Conservation (phyloP, 441 rosid genomes). For the Omphalea diandra region DNA sequence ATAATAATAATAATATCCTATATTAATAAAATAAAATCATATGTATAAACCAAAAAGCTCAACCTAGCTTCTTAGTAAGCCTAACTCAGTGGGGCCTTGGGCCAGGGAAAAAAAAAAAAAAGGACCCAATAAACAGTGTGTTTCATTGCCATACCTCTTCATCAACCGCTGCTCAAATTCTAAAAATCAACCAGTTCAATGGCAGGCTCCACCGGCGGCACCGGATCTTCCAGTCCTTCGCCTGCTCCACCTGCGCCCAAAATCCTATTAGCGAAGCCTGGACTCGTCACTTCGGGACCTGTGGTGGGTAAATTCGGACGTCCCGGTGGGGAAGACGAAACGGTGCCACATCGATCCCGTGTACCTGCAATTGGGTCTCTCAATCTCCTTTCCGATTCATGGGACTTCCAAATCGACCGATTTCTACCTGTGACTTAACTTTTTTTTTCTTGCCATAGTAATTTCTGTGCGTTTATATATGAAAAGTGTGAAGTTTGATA, state of each 20-base stretch:
- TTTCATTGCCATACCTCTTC: too few relatives aligned
- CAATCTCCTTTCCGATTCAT: conserved; percentile 79
- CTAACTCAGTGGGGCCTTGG: too few relatives aligned
- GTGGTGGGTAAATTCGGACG: conserved; percentile 62
- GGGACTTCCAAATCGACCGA: conserved; percentile 88
- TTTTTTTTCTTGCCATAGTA: too few relatives aligned
- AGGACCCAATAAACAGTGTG: too few relatives aligned
- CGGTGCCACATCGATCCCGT: conserved; percentile 52
- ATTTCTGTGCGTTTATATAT: too few relatives aligned
- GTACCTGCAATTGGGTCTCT: conserved; percentile 65
- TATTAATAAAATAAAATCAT: too few relatives aligned
- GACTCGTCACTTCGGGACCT: conserved; percentile 42
- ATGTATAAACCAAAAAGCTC: too few relatives aligned
- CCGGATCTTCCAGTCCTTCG: conserved; percentile 32
- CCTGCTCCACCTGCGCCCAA: conserved; percentile 54
- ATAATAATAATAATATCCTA: too few relatives aligned
- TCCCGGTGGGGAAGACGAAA: conserved; percentile 49
- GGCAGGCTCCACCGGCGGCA: conserved; percentile 40
- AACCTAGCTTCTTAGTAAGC: too few relatives aligned
- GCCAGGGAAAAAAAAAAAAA: too few relatives aligned
- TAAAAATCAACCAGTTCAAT: conserved; percentile 16
- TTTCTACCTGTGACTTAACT: conserved; percentile 74
- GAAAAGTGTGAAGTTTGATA: too few relatives aligned
- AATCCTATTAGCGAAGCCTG: conserved; percentile 74
- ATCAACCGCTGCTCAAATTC: too few relatives aligned